Percentiles rank a stretch among this genome's conserved stretches.
Conservation (phyloP, 1,284 basidiomycete species). For the Pyrrhoderma noxium region DNA sequence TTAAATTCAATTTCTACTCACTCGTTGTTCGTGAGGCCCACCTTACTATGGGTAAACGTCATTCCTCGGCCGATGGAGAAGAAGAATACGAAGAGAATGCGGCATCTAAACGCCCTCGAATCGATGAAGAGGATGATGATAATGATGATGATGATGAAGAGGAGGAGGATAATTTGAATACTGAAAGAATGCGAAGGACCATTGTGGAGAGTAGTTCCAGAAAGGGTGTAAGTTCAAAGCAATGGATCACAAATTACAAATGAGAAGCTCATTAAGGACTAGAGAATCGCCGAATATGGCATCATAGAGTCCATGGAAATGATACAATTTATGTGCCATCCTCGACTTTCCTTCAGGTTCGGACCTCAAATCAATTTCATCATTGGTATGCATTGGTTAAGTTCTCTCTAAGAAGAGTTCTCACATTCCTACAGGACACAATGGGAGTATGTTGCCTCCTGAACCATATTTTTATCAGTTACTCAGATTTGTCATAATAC, state of each 20-base stretch:
- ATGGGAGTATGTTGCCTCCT: slow-evolving; percentile 54
- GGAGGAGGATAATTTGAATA: slow-evolving; percentile 41
- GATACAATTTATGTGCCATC: slow-evolving; percentile 97
- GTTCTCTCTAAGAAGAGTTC: background rate
- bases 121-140: slow-evolving; percentile 20
- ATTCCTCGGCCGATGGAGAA: background rate
- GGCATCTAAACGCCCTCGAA: slow-evolving; percentile 19
- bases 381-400: slow-evolving; percentile 60
- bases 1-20: too few species aligned
- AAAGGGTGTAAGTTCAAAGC: too few species aligned
- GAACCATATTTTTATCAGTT: slow-evolving; percentile 4
- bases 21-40: too few species aligned
- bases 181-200: slow-evolving; percentile 53
- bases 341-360: slow-evolving; percentile 73
- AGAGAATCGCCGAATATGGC: slow-evolving; percentile 78
- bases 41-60: slow-evolving; percentile 20
- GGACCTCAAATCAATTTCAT: slow-evolving; percentile 95
- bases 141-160: slow-evolving; percentile 27
- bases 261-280: background rate
- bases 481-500: background rate
- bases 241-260: too few species aligned
- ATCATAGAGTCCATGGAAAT: slow-evolving; percentile 84
- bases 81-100: slow-evolving; percentile 8
- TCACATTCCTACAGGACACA: slow-evolving; percentile 48
- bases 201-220: slow-evolving; percentile 49